These are phyloP conservation scores for Terfezia boudieri DNA, from an alignment of 495 filamentous ascomycete genomes.

Conservation along the genomic window DNA sequence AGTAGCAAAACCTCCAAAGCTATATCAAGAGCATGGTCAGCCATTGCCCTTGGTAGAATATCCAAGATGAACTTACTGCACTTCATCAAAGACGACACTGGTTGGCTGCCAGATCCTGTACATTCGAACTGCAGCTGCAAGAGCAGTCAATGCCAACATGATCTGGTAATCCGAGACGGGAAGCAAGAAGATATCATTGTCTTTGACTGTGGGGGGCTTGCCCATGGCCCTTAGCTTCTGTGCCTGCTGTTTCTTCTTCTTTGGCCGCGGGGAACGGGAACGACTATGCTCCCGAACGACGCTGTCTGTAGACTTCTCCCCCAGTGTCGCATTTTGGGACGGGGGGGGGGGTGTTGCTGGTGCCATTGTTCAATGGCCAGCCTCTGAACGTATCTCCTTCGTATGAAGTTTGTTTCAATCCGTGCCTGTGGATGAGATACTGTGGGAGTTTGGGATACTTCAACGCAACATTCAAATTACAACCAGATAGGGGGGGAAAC, in stretches of 20 bases:
- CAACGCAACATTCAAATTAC: no score
- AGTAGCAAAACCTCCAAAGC: slow-evolving; percentile 90
- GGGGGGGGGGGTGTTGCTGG: not conserved
- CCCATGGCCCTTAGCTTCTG: not conserved
- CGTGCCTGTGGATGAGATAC: no score
- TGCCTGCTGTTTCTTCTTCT: not conserved
- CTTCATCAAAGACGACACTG: slow-evolving; percentile 96
- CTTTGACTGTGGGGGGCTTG: slow-evolving; percentile 21
- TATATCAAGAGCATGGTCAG: slow-evolving; percentile 19
- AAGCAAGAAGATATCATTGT: slow-evolving; percentile 53
- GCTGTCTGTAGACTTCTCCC: not conserved
- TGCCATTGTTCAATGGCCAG: not conserved
- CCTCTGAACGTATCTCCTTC: no score
- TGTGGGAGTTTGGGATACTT: no score
- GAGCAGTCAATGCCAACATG: slow-evolving; percentile 44
- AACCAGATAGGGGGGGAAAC: no score
- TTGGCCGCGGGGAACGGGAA: not conserved
- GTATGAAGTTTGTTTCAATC: no score
- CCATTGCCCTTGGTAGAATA: not conserved
- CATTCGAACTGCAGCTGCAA: slow-evolving; percentile 60
- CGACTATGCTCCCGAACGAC: not conserved
- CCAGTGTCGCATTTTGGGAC: not conserved
- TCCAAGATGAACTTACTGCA: slow-evolving; percentile 47
- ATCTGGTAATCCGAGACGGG: slow-evolving; percentile 62
- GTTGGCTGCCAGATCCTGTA: slow-evolving; percentile 92